Evolutionary conservation across 2,329 filamentous ascomycete genomes (phyloP).

Genomic region (Cercospora sp.): DNA sequence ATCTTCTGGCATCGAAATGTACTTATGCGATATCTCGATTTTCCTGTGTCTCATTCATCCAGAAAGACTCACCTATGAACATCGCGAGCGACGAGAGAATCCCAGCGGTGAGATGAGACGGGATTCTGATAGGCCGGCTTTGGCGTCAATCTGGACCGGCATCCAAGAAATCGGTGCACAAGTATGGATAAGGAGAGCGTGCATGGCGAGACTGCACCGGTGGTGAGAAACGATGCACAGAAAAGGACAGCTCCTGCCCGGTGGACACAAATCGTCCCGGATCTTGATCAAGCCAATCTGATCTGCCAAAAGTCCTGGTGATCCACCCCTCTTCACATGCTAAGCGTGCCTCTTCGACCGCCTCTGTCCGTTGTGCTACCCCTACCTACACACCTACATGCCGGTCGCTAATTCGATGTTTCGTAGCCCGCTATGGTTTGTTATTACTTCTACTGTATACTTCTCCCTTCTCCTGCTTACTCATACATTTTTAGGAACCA

Average conservation of each 20-base stretch:
- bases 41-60: not conserved
- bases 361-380: not conserved
- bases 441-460: not conserved
- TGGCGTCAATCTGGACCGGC: not conserved
- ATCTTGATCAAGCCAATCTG: not conserved
- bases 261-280: not conserved
- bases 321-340: not conserved
- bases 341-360: not conserved
- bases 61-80: not conserved
- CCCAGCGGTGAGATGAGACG: not conserved
- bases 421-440: not conserved
- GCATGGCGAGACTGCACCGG: not conserved
- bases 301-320: not conserved
- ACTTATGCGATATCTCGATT: not conserved
- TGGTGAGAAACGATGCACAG: not conserved
- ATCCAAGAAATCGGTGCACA: not conserved
- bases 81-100: not conserved
- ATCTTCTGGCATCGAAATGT: not conserved
- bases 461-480: not conserved
- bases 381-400: not conserved
- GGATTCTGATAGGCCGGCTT: not conserved
- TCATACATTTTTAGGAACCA: not conserved
- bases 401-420: not conserved
- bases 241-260: not conserved
- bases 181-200: not conserved